Base-by-base conservation (phyloP, 805 yeast species). In the Yarrowia bubula region DNA sequence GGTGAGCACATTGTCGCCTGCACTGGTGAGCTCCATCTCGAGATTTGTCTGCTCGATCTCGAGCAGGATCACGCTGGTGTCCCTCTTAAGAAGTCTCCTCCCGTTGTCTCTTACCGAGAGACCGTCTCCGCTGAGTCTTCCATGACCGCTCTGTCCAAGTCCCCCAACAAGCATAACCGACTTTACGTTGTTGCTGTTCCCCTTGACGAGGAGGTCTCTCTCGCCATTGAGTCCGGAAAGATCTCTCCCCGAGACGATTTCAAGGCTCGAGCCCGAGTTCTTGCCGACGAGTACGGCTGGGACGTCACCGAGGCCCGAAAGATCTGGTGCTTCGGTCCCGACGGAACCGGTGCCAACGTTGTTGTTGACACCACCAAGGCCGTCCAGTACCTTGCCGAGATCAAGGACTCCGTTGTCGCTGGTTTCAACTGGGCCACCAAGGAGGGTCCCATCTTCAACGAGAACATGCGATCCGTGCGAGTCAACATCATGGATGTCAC, bases 311-410 rank as follows among this genome's bases (percentile, higher is more conserved):
- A 93, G 79, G 99, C 98, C 83, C 92, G 99, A 89, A 93, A 95
- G 95, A 95, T 93, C 79, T 93, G 99, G 99, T 91, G 97, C 89
- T 93, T 93, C 92, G 99, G 99, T 85, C 98, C 99, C 80, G 99
- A 93, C 79, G 98, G 98, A 83, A 87, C 84, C 81, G 99, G 99
- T 84, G 92, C 99, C 77, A 93, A 93, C 86, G 82, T 95, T 78
- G 98, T 93, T 78, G 96, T 93, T 82, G 99, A 93, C 86, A 98
- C 92, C 84, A 93, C 98, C 78, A 93, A 93, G 93, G 99, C 99
- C 78, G 98, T 93, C 71, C 98, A 95, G 86, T 93, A 92, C 92
- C 88, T 93, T 84, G 81, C 85, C 81, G 99, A 93, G 87, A 95
- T 95, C 87, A 93, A 93, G 90, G 99, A 93, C 83, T 93, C 96